These are phyloP conservation scores for Rutstroemia sp. DNA, from an alignment of 2,329 filamentous ascomycete genomes.

Conservation along the genomic window DNA sequence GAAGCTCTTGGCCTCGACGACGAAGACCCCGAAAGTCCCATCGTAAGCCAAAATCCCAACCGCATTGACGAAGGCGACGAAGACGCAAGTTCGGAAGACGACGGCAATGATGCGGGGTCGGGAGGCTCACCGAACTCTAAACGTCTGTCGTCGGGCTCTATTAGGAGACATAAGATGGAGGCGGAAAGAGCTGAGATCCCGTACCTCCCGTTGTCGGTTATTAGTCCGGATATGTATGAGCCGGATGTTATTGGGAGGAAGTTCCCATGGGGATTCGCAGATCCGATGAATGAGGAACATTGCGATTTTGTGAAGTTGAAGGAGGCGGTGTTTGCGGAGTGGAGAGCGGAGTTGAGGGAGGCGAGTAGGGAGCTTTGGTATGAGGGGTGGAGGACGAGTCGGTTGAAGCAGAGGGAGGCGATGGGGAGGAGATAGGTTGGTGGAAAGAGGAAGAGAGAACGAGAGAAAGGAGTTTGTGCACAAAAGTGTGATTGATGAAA, in stretches of 20 bases:
- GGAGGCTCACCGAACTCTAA: slow-evolving; percentile 23
- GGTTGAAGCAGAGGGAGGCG: slow-evolving; percentile 35
- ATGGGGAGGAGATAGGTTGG: slow-evolving; percentile 19
- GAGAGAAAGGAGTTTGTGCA: not conserved
- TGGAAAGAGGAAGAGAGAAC: too few relatives aligned
- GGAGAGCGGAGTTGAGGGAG: slow-evolving; percentile 84
- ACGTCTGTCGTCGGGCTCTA: slow-evolving; percentile 26
- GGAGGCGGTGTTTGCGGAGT: slow-evolving; percentile 87
- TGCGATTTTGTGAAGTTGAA: slow-evolving; percentile 91
- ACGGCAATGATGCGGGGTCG: slow-evolving; percentile 12
- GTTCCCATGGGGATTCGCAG: slow-evolving; percentile 95
- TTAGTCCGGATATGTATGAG: slow-evolving; percentile 90
- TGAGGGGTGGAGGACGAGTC: slow-evolving; percentile 81
- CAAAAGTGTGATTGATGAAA: not conserved
- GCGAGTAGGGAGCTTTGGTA: slow-evolving; percentile 91
- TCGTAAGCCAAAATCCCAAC: slow-evolving; percentile 29
- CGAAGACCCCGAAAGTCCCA: slow-evolving; percentile 52
- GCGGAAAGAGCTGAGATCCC: slow-evolving; percentile 47
- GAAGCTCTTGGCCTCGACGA: slow-evolving; percentile 80
- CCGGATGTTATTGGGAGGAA: slow-evolving; percentile 71
- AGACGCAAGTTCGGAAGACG: slow-evolving; percentile 29
- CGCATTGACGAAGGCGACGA: slow-evolving; percentile 51
- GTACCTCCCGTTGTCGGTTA: slow-evolving; percentile 81
- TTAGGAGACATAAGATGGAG: slow-evolving; percentile 32
- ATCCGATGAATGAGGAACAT: slow-evolving; percentile 84